phyloP scores from a whole-genome alignment of 2,329 filamentous ascomycete genomes.

The Drechslerella coelobrocha region DNA sequence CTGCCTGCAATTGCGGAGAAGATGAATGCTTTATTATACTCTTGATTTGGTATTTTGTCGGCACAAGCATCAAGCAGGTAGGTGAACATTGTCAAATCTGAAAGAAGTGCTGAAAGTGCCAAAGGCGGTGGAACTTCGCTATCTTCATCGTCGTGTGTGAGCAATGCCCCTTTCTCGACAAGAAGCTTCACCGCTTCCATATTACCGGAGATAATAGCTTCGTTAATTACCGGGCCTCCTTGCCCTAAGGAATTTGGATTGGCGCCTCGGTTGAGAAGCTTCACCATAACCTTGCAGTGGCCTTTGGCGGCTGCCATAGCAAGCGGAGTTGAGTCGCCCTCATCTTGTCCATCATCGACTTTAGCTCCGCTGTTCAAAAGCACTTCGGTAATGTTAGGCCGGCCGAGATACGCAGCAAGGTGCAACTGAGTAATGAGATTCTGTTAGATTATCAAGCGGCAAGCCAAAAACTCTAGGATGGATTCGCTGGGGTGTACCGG shows the following conservation, averaged over 20 bases:
- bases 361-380: constrained; percentile 57
- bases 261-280: constrained; percentile 58
- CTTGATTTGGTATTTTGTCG: constrained; percentile 58
- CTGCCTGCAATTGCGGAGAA: constrained; percentile 59
- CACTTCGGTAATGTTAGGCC: constrained; percentile 58
- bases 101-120: constrained; percentile 58
- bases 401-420: constrained; percentile 56
- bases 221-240: constrained; percentile 58
- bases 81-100: constrained; percentile 60
- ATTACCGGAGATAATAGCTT: constrained; percentile 60
- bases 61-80: constrained; percentile 60
- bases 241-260: constrained; percentile 57
- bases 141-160: constrained; percentile 56
- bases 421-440: constrained; percentile 53
- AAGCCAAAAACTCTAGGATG: neutral
- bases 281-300: constrained; percentile 59
- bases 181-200: constrained; percentile 59
- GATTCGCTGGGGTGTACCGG: constrained; percentile 56
- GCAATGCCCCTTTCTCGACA: constrained; percentile 58
- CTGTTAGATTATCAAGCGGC: neutral
- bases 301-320: constrained; percentile 59
- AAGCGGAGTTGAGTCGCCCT: constrained; percentile 57
- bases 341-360: constrained; percentile 58
- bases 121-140: constrained; percentile 56
- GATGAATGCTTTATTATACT: constrained; percentile 59